A percentile compares a stretch with the other conserved stretches of the same genome.
phyloP scores from a whole-genome alignment of 2,329 filamentous ascomycete genomes.

The Penicillium sclerotiorum region DNA sequence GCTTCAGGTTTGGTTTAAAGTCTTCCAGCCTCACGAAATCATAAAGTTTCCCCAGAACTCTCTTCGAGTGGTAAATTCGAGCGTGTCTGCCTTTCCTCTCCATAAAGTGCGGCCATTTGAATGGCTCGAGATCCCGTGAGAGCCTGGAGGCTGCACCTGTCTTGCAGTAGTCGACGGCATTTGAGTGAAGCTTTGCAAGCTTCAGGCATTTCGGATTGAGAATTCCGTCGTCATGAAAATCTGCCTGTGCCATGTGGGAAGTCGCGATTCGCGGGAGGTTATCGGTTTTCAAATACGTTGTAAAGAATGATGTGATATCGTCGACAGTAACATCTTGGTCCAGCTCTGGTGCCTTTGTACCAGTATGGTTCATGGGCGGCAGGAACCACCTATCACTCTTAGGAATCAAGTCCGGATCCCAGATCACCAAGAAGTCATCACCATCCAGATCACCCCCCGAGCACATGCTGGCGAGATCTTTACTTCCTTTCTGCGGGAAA shows the following conservation, averaged over 20 bases:
- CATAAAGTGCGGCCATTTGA: conserved; percentile 83
- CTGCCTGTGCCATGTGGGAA: conserved; percentile 78
- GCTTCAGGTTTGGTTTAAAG: conserved; percentile 72
- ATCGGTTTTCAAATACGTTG: conserved; percentile 91
- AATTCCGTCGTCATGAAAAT: conserved; percentile 64
- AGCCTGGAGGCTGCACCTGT: conserved; percentile 78
- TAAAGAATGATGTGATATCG: conserved; percentile 83
- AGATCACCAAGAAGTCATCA: conserved; percentile 93
- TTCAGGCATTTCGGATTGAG: conserved; percentile 70
- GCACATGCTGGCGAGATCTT: conserved; percentile 88
- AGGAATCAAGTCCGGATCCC: conserved; percentile 77
- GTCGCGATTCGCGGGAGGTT: conserved; percentile 76
- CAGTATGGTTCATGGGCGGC: conserved; percentile 74
- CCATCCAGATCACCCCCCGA: conserved; percentile 95
- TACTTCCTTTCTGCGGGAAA: conserved; percentile 79
- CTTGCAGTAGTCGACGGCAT: conserved; percentile 93
- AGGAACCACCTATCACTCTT: conserved; percentile 68
- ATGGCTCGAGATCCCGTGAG: conserved; percentile 61
- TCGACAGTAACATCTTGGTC: conserved; percentile 67
- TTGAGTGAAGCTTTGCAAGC: conserved; percentile 80
- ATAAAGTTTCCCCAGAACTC: conserved; percentile 79
- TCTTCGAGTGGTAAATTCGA: conserved; percentile 67
- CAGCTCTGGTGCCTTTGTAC: conserved; percentile 59
- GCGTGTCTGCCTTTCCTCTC: conserved; percentile 60
- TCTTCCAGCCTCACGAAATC: conserved; percentile 70